phyloP scores from a whole-genome alignment of 805 yeast species.

The Candida cerambycidarum region DNA sequence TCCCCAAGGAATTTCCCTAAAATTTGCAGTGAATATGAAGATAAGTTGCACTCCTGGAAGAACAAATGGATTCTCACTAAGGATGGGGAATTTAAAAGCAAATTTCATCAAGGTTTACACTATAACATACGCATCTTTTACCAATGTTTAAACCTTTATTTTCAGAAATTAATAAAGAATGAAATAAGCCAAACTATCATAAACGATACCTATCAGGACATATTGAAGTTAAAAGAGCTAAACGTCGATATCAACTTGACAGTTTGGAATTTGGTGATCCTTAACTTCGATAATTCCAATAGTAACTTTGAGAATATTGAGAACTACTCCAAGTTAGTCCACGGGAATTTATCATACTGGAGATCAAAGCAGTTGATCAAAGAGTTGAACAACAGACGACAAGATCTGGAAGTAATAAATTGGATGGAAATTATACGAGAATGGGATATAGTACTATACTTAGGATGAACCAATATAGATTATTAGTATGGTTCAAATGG shows the following conservation, averaged over 20 bases:
- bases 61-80: constrained; percentile 25
- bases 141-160: constrained; percentile 44
- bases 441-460: constrained; percentile 48
- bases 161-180: constrained; percentile 46
- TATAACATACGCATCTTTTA: constrained; percentile 42
- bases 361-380: constrained; percentile 52
- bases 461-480: constrained; percentile 25
- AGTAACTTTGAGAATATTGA: constrained; percentile 12
- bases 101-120: constrained; percentile 42
- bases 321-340: not conserved
- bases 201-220: constrained; percentile 5
- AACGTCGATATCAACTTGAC: constrained; percentile 21
- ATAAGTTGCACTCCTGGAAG: constrained; percentile 47
- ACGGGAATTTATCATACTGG: constrained; percentile 43
- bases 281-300: constrained; percentile 25
- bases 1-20: constrained; percentile 56
- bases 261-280: constrained; percentile 51
- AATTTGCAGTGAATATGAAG: constrained; percentile 55
- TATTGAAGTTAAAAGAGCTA: constrained; percentile 2
- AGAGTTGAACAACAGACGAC: constrained; percentile 51
- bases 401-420: constrained; percentile 33
- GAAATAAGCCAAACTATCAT: constrained; percentile 36
- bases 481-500: too few relatives aligned
- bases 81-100: constrained; percentile 28
- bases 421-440: constrained; percentile 56